Base-by-base conservation (phyloP, 495 filamentous ascomycete genomes). In the Xylaria scruposa region DNA sequence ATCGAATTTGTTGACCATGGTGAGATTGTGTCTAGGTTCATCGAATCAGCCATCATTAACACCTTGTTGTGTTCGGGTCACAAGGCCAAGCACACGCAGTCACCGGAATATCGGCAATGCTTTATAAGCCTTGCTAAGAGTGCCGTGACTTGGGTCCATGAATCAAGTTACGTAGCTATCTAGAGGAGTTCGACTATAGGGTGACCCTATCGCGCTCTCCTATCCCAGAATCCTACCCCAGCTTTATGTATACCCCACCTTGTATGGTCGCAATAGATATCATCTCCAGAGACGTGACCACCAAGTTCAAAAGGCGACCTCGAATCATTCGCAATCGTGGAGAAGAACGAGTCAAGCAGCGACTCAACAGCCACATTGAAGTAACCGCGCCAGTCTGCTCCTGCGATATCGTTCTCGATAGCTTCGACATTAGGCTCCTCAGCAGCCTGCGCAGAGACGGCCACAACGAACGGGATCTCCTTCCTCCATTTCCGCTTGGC, bases 241-340 rank as follows among this genome's bases (percentile, higher is more conserved):
- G 64, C 64, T 42, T 67, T 67, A 38, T 67, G 51, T 56, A 67
- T 38, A 12, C 47, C 64, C 64, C 64, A 67, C 38, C 64, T 33
- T 5, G 64, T 67, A 67, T 51, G 51, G 29, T 67, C 64, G 21
- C 64, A 67, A 19, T 56, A 67, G 64, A 67, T 42, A n/a, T 67
- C 64, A 6, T 67, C 64, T 36, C 64, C 64, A 7, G 19, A n/a
- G 40, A 67, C 47, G 19, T 67, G 64, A 24, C 46, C 46, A 26
- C 17, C 64, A 24, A 67, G 31, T 12, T 67, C 64, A 21, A 56
- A 56, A 21, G 64, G 64, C 3, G 64, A 53, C 5, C 29, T 53
- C 36, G 64, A 38, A 38, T 67, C 64, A 42, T 54, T 15, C 1
- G 64, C 64, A 29, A 67, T 40, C 3, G 36, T 67, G 38, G 46